Evolutionary conservation across 2,329 filamentous ascomycete species (phyloP).

Genomic region (Raffaelea albimanens): DNA sequence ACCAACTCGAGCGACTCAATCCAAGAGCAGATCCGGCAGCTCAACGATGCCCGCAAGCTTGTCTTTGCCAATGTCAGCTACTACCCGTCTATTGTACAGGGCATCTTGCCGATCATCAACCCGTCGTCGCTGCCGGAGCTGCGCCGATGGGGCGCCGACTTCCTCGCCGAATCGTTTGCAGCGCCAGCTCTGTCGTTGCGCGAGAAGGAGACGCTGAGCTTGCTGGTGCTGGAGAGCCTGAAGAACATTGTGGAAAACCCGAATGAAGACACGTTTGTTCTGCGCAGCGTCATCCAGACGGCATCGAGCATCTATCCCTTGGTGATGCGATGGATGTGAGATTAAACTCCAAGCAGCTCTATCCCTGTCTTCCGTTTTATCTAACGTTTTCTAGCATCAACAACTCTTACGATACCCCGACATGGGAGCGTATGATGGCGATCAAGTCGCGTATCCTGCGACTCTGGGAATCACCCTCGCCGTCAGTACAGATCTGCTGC

Average conservation of each 20-base stretch:
- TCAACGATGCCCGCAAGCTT: constrained; percentile 82
- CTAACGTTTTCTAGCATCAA: constrained; percentile 60
- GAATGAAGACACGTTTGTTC: constrained; percentile 68
- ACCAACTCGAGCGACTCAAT: constrained; percentile 31
- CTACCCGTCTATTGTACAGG: constrained; percentile 86
- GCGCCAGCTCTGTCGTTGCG: constrained; percentile 71
- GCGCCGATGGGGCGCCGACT: constrained; percentile 92
- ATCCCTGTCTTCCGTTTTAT: constrained; percentile 1
- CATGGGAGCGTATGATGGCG: constrained; percentile 79
- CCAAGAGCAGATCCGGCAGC: constrained; percentile 72
- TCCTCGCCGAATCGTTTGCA: constrained; percentile 90
- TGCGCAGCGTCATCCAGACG: constrained; percentile 80
- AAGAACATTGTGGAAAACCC: constrained; percentile 59
- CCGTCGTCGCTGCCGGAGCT: constrained; percentile 67
- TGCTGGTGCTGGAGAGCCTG: constrained; percentile 70
- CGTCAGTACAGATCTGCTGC: constrained; percentile 81
- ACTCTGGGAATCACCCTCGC: constrained; percentile 73
- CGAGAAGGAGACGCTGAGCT: constrained; percentile 72
- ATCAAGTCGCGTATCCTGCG: constrained; percentile 85
- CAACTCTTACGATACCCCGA: constrained; percentile 68
- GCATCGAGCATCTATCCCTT: constrained; percentile 89
- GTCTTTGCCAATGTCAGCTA: constrained; percentile 79
- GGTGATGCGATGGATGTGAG: constrained; percentile 89
- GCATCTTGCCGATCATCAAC: constrained; percentile 84
- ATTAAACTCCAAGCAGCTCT: constrained; percentile 22